A percentile compares a stretch with the other conserved stretches of the same genome.
Evolutionary conservation across 2,329 filamentous ascomycete species (phyloP).

Genomic region (Colletotrichum coccodes): DNA sequence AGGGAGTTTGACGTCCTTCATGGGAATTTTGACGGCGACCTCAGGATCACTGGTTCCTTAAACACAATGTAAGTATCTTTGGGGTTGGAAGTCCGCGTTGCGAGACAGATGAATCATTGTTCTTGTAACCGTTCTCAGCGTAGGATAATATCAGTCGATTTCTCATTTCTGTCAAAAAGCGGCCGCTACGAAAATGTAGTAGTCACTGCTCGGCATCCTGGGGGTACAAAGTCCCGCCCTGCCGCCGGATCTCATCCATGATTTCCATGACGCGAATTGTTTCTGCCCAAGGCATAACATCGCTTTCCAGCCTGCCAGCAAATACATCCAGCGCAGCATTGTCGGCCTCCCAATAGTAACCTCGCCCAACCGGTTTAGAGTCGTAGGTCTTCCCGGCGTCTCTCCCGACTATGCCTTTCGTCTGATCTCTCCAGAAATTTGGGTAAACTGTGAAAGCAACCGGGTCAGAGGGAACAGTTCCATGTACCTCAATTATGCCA

Average conservation of each 20-base stretch:
- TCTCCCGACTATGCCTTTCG: constrained; percentile 35
- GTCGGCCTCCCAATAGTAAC: constrained; percentile 58
- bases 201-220: constrained; percentile 34
- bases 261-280: constrained; percentile 56
- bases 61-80: too few relatives aligned
- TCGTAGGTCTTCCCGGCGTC: constrained; percentile 45
- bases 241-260: constrained; percentile 55
- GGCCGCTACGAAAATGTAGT: neutral
- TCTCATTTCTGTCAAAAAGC: neutral
- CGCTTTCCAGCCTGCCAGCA: constrained; percentile 48
- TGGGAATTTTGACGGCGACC: too few relatives aligned
- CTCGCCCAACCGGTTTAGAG: constrained; percentile 44
- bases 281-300: constrained; percentile 56
- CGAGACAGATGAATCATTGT: too few relatives aligned
- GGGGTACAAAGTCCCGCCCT: constrained; percentile 43
- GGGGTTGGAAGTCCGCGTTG: too few relatives aligned
- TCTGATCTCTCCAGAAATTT: constrained; percentile 28
- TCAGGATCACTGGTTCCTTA: too few relatives aligned
- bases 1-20: too few relatives aligned
- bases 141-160: too few relatives aligned
- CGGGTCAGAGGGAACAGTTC: constrained; percentile 44
- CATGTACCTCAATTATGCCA: constrained; percentile 48
- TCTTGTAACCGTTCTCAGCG: too few relatives aligned
- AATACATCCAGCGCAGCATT: constrained; percentile 52
- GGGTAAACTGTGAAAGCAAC: constrained; percentile 46